Evolutionary conservation across 1,284 basidiomycete species (phyloP).

Genomic region (Melampsora americana): DNA sequence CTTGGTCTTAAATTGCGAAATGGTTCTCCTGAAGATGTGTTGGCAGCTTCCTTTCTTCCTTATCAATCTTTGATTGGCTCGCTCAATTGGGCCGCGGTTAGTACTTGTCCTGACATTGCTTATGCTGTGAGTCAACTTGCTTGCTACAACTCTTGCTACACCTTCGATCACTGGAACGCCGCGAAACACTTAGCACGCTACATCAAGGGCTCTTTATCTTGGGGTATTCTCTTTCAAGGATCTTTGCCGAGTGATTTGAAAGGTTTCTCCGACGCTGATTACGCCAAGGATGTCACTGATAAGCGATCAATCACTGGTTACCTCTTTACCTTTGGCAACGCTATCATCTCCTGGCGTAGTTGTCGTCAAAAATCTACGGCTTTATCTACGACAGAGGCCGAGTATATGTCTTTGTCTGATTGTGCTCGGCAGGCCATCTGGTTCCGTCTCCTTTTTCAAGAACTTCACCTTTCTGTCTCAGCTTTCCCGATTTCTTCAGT

Average conservation of each 20-base stretch:
- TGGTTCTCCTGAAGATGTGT: not conserved
- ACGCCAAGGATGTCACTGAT: not conserved
- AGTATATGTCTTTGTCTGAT: not conserved
- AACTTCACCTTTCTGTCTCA: not conserved
- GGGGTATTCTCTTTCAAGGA: not conserved
- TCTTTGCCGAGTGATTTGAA: not conserved
- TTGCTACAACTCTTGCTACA: too few species aligned
- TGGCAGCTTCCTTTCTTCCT: not conserved
- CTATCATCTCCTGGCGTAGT: not conserved
- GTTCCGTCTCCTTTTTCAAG: not conserved
- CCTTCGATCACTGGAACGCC: not conserved
- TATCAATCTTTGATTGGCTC: not conserved
- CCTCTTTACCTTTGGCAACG: not conserved
- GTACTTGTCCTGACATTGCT: too few species aligned
- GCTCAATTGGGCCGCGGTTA: not conserved
- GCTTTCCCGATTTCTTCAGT: not conserved
- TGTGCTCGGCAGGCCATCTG: not conserved
- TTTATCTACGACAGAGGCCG: not conserved
- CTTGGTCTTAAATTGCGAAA: not conserved
- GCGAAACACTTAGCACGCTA: not conserved
- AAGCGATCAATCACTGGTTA: not conserved
- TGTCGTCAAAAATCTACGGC: not conserved
- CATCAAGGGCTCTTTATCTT: not conserved
- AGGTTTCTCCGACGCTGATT: not conserved
- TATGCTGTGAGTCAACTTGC: too few species aligned